Percentiles rank a stretch among this genome's conserved stretches.
phyloP scores from a whole-genome alignment of 148 eudicot genomes.

The Dianthus caryophyllus region DNA sequence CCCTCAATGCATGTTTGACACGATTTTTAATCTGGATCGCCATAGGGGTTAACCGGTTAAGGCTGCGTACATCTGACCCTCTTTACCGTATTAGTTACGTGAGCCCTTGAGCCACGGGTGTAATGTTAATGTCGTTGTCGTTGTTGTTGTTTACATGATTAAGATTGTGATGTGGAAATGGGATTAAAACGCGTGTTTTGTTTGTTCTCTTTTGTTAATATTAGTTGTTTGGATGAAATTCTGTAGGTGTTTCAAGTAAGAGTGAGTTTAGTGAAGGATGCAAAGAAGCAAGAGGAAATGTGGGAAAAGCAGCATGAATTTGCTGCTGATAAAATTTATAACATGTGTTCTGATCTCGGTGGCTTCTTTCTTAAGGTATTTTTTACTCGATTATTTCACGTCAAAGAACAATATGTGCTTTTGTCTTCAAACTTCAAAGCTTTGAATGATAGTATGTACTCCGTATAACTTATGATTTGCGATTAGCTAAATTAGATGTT shows the following conservation, averaged over 20 bases:
- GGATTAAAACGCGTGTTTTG: not conserved
- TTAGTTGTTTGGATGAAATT: not conserved
- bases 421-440: too few relatives aligned
- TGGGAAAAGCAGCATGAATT: conserved; percentile 96
- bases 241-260: conserved; percentile 75
- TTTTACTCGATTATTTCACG: not conserved
- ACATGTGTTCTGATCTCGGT: conserved; percentile 92
- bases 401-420: too few relatives aligned
- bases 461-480: too few relatives aligned
- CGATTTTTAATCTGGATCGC: too few relatives aligned
- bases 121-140: too few relatives aligned
- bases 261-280: conserved; percentile 78
- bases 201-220: not conserved
- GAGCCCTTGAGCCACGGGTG: too few relatives aligned
- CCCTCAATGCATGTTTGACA: too few relatives aligned
- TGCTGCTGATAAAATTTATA: conserved; percentile 95
- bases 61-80: too few relatives aligned
- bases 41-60: too few relatives aligned
- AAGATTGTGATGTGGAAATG: conserved; percentile 14
- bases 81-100: too few relatives aligned
- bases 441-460: too few relatives aligned
- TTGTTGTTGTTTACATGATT: conserved; percentile 3
- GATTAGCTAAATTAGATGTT: too few relatives aligned
- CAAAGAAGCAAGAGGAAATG: conserved; percentile 78
- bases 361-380: conserved; percentile 95